These are phyloP conservation scores for Entophlyctis helioformis DNA, from an alignment of 192 early-diverging fungal species.

Conservation along the genomic window DNA sequence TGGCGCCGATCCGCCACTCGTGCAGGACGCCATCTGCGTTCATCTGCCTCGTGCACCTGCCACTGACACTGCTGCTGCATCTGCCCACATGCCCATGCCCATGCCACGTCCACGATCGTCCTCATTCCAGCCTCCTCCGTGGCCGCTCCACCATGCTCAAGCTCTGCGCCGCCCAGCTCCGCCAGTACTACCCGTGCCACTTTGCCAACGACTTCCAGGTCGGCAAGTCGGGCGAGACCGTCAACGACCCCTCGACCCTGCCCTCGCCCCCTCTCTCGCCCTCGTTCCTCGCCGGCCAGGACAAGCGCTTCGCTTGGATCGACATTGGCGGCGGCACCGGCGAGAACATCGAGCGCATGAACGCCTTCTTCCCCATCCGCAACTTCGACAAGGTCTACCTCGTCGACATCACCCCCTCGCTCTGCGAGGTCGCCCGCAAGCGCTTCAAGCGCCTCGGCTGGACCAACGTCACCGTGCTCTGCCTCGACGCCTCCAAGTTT, in stretches of 20 bases:
- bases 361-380: conserved; percentile 54
- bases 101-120: too few species aligned
- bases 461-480: conserved; percentile 68
- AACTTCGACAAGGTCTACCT: conserved; percentile 69
- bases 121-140: conserved; percentile 51
- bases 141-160: conserved; percentile 71
- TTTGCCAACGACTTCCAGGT: conserved; percentile 22
- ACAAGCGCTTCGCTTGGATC: conserved; percentile 35
- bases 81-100: too few species aligned
- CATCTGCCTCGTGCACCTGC: too few species aligned
- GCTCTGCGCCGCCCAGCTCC: conserved; percentile 67
- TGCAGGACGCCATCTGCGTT: too few species aligned
- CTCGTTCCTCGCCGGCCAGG: conserved; percentile 12
- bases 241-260: conserved; percentile 16
- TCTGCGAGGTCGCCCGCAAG: conserved; percentile 65
- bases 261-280: conserved; percentile 31
- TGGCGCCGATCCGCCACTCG: too few species aligned
- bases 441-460: conserved; percentile 66
- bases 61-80: too few species aligned
- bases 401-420: conserved; percentile 70
- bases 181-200: conserved; percentile 29
- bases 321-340: conserved; percentile 43
- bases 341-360: conserved; percentile 54
- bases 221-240: conserved; percentile 16
- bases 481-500: conserved; percentile 65